Evolutionary conservation across 768 basidiomycete species (phyloP).

Genomic region (Antrodiella citrinella): DNA sequence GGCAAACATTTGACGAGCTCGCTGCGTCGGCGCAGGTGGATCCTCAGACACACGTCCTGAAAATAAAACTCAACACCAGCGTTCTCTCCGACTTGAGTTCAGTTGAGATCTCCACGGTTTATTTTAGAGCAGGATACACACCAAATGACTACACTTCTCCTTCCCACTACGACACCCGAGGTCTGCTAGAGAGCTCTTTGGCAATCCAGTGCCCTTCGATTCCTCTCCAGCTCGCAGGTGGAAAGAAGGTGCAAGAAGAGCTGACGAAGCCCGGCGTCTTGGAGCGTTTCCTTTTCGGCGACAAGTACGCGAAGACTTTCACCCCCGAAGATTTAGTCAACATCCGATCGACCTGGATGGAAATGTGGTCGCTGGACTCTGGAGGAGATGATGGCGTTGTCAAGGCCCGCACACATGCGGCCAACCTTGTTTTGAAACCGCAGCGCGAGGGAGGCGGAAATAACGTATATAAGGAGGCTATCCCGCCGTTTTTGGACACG

Average conservation of each 20-base stretch:
- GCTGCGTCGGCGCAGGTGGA: slow-evolving; percentile 47
- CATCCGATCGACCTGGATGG: slow-evolving; percentile 76
- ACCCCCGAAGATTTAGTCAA: slow-evolving; percentile 35
- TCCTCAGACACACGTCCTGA: slow-evolving; percentile 27
- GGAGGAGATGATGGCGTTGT: slow-evolving; percentile 26
- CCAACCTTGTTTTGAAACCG: slow-evolving; percentile 81
- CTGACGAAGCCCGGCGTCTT: slow-evolving; percentile 66
- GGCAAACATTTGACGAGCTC: slow-evolving; percentile 72
- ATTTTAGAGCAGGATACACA: slow-evolving; percentile 86
- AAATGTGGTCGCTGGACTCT: slow-evolving; percentile 70
- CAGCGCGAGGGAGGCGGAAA: slow-evolving; percentile 99
- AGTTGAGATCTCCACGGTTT: slow-evolving; percentile 78
- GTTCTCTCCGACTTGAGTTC: slow-evolving; percentile 25
- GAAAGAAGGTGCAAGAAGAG: slow-evolving; percentile 92
- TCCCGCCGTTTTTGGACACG: slow-evolving; percentile 64
- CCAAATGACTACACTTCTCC: slow-evolving; percentile 71
- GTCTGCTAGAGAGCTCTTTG: slow-evolving; percentile 67
- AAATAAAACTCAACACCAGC: slow-evolving; percentile 30
- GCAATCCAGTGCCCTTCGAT: slow-evolving; percentile 94
- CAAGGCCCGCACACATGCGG: slow-evolving; percentile 41
- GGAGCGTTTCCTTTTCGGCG: slow-evolving; percentile 56
- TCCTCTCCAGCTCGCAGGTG: slow-evolving; percentile 88
- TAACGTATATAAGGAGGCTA: slow-evolving; percentile 83
- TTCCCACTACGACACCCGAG: slow-evolving; percentile 62
- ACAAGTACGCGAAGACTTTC: slow-evolving; percentile 19